Conservation (phyloP, 2,329 filamentous ascomycete species). For the Trichoderma semiorbis region DNA sequence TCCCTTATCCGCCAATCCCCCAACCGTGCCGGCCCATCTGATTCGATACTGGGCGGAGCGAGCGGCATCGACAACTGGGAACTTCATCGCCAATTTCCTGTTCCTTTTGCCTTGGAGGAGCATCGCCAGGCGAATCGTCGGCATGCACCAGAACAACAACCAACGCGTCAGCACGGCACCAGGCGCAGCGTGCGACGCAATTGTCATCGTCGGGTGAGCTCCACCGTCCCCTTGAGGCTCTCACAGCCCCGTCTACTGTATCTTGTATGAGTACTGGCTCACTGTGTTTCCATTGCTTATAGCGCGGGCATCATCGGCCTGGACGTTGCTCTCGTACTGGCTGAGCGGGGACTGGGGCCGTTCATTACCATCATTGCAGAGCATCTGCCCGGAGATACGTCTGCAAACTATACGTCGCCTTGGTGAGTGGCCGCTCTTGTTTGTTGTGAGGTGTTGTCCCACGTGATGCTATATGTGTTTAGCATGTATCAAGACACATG, state of each 20-base stretch:
- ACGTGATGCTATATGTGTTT: neutral
- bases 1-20: neutral
- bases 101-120: neutral
- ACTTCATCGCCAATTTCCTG: neutral
- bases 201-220: constrained; percentile 27
- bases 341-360: constrained; percentile 32
- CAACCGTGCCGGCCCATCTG: constrained; percentile 6
- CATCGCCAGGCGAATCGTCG: constrained; percentile 9
- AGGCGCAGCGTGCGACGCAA: constrained; percentile 15
- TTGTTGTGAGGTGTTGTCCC: neutral
- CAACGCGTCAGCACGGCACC: constrained; percentile 8
- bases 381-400: constrained; percentile 39
- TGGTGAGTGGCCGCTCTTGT: constrained; percentile 28
- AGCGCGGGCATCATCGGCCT: constrained; percentile 40
- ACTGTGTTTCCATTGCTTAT: neutral
- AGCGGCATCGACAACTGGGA: neutral
- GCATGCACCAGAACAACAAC: constrained; percentile 10
- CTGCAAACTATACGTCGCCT: constrained; percentile 39
- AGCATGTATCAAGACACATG: neutral
- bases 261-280: neutral
- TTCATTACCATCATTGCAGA: constrained; percentile 38
- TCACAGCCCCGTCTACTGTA: neutral
- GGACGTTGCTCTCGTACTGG: constrained; percentile 37
- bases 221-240: neutral
- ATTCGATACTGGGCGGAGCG: constrained; percentile 13